A percentile compares a stretch with the other conserved stretches of the same genome.
phyloP scores from a whole-genome alignment of 2,329 filamentous ascomycete species.

The Fusarium stilboides region DNA sequence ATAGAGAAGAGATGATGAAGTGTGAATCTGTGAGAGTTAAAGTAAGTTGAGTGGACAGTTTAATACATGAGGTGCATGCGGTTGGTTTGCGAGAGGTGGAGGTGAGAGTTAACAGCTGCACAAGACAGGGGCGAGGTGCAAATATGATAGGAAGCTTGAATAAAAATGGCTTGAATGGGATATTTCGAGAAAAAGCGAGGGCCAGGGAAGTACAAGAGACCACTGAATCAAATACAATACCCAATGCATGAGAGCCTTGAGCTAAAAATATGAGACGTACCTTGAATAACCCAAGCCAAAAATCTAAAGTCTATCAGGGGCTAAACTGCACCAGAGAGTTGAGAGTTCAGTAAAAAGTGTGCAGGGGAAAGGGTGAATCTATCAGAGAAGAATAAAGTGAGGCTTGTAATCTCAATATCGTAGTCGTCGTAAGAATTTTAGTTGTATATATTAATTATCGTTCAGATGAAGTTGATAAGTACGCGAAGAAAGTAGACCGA shows the following conservation, averaged over 20 bases:
- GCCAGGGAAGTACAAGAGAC: neutral
- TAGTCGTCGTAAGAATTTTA: neutral
- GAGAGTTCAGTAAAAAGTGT: neutral
- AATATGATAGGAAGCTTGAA: neutral
- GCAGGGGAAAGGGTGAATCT: neutral
- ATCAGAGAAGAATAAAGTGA: neutral
- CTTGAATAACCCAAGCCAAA: constrained; percentile 4
- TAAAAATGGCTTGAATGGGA: too few relatives aligned
- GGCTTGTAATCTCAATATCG: neutral
- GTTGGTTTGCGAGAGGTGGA: constrained; percentile 7
- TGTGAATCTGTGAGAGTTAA: constrained; percentile 14
- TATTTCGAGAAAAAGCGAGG: neutral
- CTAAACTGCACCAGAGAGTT: neutral
- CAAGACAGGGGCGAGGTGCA: constrained; percentile 3
- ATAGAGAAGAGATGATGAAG: neutral
- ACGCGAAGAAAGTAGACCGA: constrained; percentile 14
- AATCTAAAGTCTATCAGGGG: constrained; percentile 13
- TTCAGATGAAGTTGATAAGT: constrained; percentile 13
- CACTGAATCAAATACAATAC: neutral
- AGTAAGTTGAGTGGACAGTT: neutral
- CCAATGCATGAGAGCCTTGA: neutral
- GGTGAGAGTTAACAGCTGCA: neutral
- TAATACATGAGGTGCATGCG: neutral
- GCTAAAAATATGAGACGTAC: constrained; percentile 19
- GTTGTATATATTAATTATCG: neutral